phyloP scores from a whole-genome alignment of 129 eudicot species.

The Pittosporum tobira region DNA sequence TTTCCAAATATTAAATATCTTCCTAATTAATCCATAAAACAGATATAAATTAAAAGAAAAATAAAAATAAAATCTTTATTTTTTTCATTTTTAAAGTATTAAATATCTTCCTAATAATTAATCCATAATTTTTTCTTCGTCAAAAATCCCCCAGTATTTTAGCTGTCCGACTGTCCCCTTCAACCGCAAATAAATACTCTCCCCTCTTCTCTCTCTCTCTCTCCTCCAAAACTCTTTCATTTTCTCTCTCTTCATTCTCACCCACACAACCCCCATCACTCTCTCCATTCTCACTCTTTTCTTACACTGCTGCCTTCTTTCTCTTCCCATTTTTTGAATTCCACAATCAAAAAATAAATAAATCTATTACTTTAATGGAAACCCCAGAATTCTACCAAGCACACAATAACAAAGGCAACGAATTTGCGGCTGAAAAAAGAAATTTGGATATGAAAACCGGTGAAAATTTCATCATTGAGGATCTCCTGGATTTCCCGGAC shows the following conservation, averaged over 20 bases:
- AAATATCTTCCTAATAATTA: too few species aligned
- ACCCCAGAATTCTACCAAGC: constrained; percentile 28
- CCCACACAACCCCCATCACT: constrained; percentile 5
- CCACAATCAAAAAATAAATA: too few species aligned
- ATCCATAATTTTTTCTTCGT: constrained; percentile 15
- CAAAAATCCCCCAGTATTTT: constrained; percentile 25
- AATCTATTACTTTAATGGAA: constrained; percentile 24
- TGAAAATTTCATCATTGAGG: constrained; percentile 60
- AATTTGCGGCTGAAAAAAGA: not conserved
- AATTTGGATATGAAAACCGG: constrained; percentile 7
- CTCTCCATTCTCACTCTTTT: constrained; percentile 1
- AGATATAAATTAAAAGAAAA: too few species aligned
- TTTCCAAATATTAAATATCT: too few species aligned
- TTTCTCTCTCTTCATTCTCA: constrained; percentile 11
- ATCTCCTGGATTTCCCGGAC: constrained; percentile 69
- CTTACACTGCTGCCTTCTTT: not conserved
- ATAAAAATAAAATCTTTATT: too few species aligned
- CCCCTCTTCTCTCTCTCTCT: constrained; percentile 27
- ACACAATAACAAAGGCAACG: constrained; percentile 1
- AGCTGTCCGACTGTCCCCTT: constrained; percentile 58
- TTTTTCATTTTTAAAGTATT: too few species aligned
- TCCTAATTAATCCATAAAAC: too few species aligned
- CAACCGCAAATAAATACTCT: constrained; percentile 71
- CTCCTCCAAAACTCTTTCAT: constrained; percentile 15
- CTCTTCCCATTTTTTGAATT: not conserved